Evolutionary conservation across 1,284 basidiomycete genomes (phyloP).

Genomic region (Dichomitus squalens): DNA sequence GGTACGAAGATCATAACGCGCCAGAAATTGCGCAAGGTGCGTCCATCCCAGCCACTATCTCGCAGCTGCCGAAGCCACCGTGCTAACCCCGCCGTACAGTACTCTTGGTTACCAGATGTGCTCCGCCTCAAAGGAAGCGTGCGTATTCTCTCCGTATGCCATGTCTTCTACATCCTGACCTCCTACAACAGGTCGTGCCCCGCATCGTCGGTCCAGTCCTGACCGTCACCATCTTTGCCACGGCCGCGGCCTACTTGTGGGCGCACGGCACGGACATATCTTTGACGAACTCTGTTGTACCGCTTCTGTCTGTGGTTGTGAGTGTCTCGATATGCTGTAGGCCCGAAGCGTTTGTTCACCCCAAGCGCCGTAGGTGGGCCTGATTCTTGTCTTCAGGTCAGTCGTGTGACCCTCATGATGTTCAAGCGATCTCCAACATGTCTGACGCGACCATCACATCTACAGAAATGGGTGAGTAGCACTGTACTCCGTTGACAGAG

Average conservation of each 20-base stretch:
- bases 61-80: background rate
- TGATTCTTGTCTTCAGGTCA: conserved; percentile 78
- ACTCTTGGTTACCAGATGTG: conserved; percentile 89
- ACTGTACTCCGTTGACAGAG: background rate
- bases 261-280: conserved; percentile 54
- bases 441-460: background rate
- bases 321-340: conserved; percentile 34
- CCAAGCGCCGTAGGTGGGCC: conserved; percentile 54
- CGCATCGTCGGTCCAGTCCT: conserved; percentile 79
- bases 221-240: conserved; percentile 79
- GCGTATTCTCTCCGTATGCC: conserved; percentile 26
- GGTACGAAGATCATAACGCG: conserved; percentile 35
- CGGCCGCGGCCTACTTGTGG: conserved; percentile 58
- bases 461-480: conserved; percentile 35
- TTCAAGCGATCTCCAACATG: background rate
- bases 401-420: conserved; percentile 22
- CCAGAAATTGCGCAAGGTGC: conserved; percentile 37
- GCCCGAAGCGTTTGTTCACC: background rate
- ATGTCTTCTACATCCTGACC: background rate
- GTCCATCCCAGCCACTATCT: conserved; percentile 1
- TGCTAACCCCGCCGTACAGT: conserved; percentile 46
- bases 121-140: conserved; percentile 80
- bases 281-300: conserved; percentile 77
- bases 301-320: conserved; percentile 88
- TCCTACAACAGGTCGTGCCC: conserved; percentile 54